Evolutionary conservation across 176 grass and related monocot genomes (phyloP), one percentile per base, ranked within the genome.

Genomic region (Musa acuminata): DNA sequence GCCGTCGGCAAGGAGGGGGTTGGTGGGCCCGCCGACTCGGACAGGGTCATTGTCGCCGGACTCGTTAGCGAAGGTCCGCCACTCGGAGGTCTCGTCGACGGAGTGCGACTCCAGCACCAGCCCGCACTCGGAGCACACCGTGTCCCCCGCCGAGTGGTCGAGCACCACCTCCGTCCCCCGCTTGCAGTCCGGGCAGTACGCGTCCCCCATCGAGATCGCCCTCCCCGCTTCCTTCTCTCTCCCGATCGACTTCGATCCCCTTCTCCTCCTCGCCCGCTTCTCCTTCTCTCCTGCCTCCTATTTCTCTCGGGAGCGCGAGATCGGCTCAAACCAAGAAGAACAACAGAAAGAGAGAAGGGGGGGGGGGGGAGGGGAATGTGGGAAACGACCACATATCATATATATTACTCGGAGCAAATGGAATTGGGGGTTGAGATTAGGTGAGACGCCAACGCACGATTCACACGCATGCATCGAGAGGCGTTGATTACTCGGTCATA

Each of bases 21-120:
- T 74, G 21, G 52, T 74, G 52, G 72, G 72, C 11, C 72, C 72
- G 23, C 72, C 72, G 53, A 74, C 72, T 0, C 72, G 72, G 52
- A 74, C 72, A 13, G 72, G 72, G 53, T 74, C 72, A 13, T 74
- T 74, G 52, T 74, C 72, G 8, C 72, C 72, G 23, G 72, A 74
- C 51, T 74, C 72, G 53, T 74, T 74, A 6, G 72, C 72, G 72
- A 74, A 74, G 52, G 72, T 74, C 72, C 72, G 55, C 72, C 72
- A 74, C 72, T 74, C 72, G 52, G 72, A 74, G 52, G 72, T 74
- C 53, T 74, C 72, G 7, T 74, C 72, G 22, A 74, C 57, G 72
- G 72, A 74, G 72, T 74, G 72, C 52, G 72, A 50, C 72, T 74
- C 72, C 11, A 74, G 72, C 23, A 74, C 72, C 24, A 74, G 72